Base-by-base conservation (phyloP, 1,284 basidiomycete genomes). In the Psilocybe mexicana region DNA sequence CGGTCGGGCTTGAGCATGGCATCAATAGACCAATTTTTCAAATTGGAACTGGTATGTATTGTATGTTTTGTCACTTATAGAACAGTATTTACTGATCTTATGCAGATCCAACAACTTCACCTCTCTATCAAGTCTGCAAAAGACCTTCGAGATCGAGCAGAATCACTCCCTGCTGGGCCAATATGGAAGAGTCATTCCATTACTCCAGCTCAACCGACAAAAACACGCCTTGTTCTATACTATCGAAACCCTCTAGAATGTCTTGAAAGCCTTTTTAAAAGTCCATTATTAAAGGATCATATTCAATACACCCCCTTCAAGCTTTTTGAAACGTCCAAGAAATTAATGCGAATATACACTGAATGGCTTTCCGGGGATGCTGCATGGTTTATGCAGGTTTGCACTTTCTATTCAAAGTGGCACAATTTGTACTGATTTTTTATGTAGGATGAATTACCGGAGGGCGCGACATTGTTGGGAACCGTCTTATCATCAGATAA, bases 351-450 rank as follows among this genome's bases (percentile, higher is more conserved):
- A 8, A 56, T 70, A 23, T 71, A 66, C 54, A 63, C 63, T 3
- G 69, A 70, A 42, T 72, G 70, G 71, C 45, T 70, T 3, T 68
- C 67, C 6, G 67, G 67, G 5, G 57, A 69, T 53, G 58, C 50
- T 10, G 69, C 71, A 6, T 73, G 69, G 71, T 43, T 33, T 36
- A 69, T 72, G 65, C 73, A 74, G 65, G 72, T 71, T 38, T 28
- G 70, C 70, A 43, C 5, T 46, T 43, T 2, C 26, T 48, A 50
- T 26, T 33, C 36, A 42, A 46, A 35, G 25, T n/a, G 49, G 14
- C 23, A 46, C 52, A 53, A n/a, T 52, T 48, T 56, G 52, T 12
- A 55, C 38, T n/a, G 28, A 57, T 44, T 40, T 43, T n/a, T 18
- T 18, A 18, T 18, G 18, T 50, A 74, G 72, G 53, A 61, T 14